A percentile compares a stretch with the other conserved stretches of the same genome.
These are phyloP conservation scores for Saturnispora sekii DNA, from an alignment of 805 yeast genomes.

Conservation along the genomic window DNA sequence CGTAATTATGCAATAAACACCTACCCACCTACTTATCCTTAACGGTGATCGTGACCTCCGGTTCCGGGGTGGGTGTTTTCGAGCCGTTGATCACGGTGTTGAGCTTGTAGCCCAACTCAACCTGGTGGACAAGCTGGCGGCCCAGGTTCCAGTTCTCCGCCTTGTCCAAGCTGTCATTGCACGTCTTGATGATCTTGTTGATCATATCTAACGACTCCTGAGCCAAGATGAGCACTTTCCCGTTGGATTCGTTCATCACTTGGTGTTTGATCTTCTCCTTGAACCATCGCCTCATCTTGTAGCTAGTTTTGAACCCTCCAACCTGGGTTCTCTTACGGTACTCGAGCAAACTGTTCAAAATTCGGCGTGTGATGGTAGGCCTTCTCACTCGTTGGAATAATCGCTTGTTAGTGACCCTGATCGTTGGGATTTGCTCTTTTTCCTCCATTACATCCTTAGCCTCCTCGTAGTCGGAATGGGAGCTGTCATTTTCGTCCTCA, in stretches of 20 bases:
- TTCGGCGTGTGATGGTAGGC: slow-evolving; percentile 19
- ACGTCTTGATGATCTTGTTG: slow-evolving; percentile 68
- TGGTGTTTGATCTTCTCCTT: slow-evolving; percentile 22
- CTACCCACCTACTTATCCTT: neutral
- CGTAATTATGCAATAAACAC: too few species aligned
- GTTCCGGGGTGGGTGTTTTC: neutral
- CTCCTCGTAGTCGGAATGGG: slow-evolving; percentile 9
- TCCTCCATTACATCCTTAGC: slow-evolving; percentile 12
- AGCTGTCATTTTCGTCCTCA: slow-evolving; percentile 12
- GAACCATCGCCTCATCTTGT: slow-evolving; percentile 19
- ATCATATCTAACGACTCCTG: slow-evolving; percentile 87
- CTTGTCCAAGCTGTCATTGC: slow-evolving; percentile 72
- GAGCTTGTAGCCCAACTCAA: slow-evolving; percentile 20
- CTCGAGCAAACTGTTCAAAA: slow-evolving; percentile 22
- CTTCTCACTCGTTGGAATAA: slow-evolving; percentile 11
- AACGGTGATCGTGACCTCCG: neutral
- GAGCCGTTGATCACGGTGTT: slow-evolving; percentile 6
- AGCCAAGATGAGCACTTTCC: slow-evolving; percentile 70
- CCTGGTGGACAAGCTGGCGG: slow-evolving; percentile 23
- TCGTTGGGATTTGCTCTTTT: slow-evolving; percentile 11
- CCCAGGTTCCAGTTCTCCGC: slow-evolving; percentile 69
- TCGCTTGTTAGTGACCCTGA: slow-evolving; percentile 7
- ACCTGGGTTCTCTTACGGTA: slow-evolving; percentile 13
- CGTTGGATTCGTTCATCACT: slow-evolving; percentile 39
- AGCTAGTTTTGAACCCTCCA: slow-evolving; percentile 1